Conservation (phyloP, 2,329 filamentous ascomycete species). For the Podosphaera xanthii region DNA sequence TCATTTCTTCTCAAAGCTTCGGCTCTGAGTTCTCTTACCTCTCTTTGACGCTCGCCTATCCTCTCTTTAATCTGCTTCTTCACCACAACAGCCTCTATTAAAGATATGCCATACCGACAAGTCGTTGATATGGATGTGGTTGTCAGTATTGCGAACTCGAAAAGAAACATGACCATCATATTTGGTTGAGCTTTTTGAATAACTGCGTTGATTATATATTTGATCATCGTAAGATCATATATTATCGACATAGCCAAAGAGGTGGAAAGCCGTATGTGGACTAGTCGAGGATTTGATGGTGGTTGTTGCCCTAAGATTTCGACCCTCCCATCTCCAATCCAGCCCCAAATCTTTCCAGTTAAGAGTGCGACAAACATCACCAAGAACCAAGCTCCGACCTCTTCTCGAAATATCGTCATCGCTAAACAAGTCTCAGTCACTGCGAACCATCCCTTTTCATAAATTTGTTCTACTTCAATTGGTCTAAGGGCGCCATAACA, state of each 20-base stretch:
- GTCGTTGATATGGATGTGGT: constrained; percentile 63
- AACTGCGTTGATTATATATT: constrained; percentile 62
- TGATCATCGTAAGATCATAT: constrained; percentile 62
- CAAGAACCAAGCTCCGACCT: constrained; percentile 82
- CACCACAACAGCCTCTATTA: constrained; percentile 56
- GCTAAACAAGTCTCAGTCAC: constrained; percentile 91
- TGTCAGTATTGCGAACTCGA: constrained; percentile 77
- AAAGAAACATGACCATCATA: constrained; percentile 99
- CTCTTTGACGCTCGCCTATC: constrained; percentile 41
- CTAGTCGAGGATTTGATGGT: constrained; percentile 65
- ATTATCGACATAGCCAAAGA: constrained; percentile 58
- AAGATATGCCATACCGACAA: constrained; percentile 53
- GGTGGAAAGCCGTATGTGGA: constrained; percentile 59
- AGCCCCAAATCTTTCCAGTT: constrained; percentile 92
- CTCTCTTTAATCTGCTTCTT: constrained; percentile 49
- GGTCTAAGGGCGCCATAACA: constrained; percentile 79
- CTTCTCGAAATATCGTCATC: constrained; percentile 95
- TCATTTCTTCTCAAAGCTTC: constrained; percentile 21
- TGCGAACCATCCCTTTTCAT: constrained; percentile 94
- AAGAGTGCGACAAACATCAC: constrained; percentile 89
- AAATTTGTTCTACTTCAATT: constrained; percentile 89
- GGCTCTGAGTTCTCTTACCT: constrained; percentile 37
- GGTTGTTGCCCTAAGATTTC: constrained; percentile 91
- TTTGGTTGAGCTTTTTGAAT: constrained; percentile 75
- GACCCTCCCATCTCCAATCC: constrained; percentile 88